Base-by-base conservation (phyloP, 352 stramenopile genomes). In the Phytophthora sp. region DNA sequence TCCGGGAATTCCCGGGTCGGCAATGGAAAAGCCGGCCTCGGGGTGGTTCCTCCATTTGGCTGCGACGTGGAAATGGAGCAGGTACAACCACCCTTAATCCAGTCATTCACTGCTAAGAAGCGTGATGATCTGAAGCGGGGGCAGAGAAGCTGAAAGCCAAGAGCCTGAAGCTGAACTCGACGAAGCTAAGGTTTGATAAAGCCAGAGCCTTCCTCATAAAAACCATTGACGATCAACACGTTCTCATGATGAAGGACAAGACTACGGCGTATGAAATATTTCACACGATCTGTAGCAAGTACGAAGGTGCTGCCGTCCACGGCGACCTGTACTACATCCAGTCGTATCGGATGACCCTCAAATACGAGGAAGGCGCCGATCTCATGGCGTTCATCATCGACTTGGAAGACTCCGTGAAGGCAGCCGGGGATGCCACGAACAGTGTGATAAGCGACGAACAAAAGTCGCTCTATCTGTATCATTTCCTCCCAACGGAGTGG, bases 191-290 rank as follows among this genome's bases (percentile, higher is more conserved):
- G n/a, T n/a, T n/a, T n/a, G n/a, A n/a, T n/a, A n/a, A n/a, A 15
- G 26, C 50, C 1, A 45, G 36, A 15, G 50, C 33, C 3, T 55
- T 57, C 33, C 3, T 57, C 13, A 57, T 24, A 4, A 57, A 57
- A 13, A 45, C 50, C 31, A 57, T 57, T 3, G 41, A 49, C 2
- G 41, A 49, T 15, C 41, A 30, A 49, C 41, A 49, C 20, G 41
- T 49, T n/a, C n/a, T n/a, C 41, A 31, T 49, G 41, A 9, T 30
- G 7, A 49, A 49, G 31, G 31, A 57, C 7, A 57, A 51, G 4
- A 38, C 24, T 7, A 49, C 35, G 2, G 29, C 51, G 2, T 41
- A 30, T 12, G 35, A 49, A 16, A 39, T 58, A 11, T 49, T 41
- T n/a, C n/a, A 20, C 9, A 23, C 5, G 3, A 29, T 59, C 23